These are phyloP conservation scores for Boletus sp. DNA, from an alignment of 768 basidiomycete species.

Conservation along the genomic window DNA sequence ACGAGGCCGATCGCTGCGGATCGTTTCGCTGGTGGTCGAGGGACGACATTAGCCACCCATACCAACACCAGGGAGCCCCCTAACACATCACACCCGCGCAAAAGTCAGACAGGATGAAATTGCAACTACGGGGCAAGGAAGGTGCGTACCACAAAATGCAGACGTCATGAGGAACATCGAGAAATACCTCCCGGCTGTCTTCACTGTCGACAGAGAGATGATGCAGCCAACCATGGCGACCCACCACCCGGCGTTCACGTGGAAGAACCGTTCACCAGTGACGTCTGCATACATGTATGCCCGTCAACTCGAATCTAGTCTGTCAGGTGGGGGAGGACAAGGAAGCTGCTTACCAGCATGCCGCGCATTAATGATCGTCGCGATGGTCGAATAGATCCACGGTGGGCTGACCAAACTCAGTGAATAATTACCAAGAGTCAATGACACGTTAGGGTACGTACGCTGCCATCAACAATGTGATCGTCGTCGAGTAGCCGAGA, in stretches of 20 bases:
- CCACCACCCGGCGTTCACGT: constrained; percentile 58
- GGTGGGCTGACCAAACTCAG: too few species aligned
- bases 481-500: constrained; percentile 23
- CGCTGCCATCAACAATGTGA: too few species aligned
- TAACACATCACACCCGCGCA: too few species aligned
- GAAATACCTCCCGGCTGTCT: constrained; percentile 24
- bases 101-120: background rate
- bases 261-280: constrained; percentile 66
- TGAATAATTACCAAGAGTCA: too few species aligned
- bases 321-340: background rate
- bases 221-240: constrained; percentile 59
- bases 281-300: constrained; percentile 35
- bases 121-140: background rate
- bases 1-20: constrained; percentile 22
- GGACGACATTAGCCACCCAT: constrained; percentile 37
- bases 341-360: constrained; percentile 20
- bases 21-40: constrained; percentile 55
- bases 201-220: constrained; percentile 55
- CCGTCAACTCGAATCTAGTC: background rate
- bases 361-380: too few species aligned
- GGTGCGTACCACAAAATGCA: background rate
- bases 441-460: too few species aligned
- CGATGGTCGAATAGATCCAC: too few species aligned
- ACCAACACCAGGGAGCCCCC: too few species aligned
- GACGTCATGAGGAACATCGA: too few species aligned